phyloP scores from a whole-genome alignment of 495 filamentous ascomycete species.

The Evernia prunastri region DNA sequence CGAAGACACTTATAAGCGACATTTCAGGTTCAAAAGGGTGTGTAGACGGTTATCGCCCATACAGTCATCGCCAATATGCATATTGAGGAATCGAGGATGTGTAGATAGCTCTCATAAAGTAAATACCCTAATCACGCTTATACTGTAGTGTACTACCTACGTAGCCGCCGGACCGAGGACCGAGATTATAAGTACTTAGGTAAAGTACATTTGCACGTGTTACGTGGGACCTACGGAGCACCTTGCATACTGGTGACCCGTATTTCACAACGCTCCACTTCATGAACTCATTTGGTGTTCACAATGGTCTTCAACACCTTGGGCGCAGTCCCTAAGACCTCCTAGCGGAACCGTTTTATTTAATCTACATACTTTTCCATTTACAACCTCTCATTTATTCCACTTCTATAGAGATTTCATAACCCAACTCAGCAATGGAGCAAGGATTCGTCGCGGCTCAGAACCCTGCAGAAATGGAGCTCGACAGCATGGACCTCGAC shows the following conservation, averaged over 20 bases:
- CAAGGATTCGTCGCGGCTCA: not conserved
- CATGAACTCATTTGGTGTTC: not conserved
- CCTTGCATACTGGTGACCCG: no score
- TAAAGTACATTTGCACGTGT: no score
- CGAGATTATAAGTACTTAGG: no score
- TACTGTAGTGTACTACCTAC: no score
- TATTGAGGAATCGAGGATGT: no score
- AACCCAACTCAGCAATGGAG: not conserved
- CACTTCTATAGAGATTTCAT: not conserved
- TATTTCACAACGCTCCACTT: no score
- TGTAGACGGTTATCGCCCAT: not conserved
- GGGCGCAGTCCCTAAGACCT: not conserved
- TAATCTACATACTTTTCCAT: not conserved
- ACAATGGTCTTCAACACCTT: not conserved
- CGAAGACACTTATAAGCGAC: not conserved
- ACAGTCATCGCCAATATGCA: no score
- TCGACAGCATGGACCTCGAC: slow-evolving; percentile 37
- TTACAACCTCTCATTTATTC: not conserved
- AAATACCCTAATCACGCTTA: no score
- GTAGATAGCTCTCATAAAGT: no score
- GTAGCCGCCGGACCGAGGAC: no score
- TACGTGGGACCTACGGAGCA: no score
- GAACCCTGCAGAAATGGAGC: slow-evolving; percentile 23
- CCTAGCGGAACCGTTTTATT: not conserved
- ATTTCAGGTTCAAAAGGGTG: no score